Conservation (phyloP, 1,139 yeast genomes). For the Eremothecium coryli region DNA sequence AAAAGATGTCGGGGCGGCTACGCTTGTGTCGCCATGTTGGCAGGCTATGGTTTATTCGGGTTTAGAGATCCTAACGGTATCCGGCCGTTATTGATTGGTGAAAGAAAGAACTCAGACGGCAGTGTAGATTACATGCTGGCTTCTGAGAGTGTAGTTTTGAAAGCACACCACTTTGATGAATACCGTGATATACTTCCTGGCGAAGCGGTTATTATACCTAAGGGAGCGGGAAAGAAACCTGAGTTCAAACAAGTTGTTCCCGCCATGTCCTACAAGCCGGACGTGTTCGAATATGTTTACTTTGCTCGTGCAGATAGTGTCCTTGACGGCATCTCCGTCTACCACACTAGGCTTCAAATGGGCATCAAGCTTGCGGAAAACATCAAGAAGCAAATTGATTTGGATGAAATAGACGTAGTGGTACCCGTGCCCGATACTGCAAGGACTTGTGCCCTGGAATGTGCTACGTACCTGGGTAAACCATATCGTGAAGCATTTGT, state of each 20-base stretch:
- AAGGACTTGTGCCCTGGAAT: conserved; percentile 85
- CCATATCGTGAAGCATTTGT: conserved; percentile 97
- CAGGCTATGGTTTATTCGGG: conserved; percentile 92
- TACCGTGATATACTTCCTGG: conserved; percentile 87
- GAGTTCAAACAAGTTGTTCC: conserved; percentile 85
- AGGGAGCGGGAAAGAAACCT: conserved; percentile 51
- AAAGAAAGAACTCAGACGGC: conserved; percentile 61
- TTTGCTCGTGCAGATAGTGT: conserved; percentile 97
- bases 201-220: conserved; percentile 89
- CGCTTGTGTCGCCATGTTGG: conserved; percentile 90
- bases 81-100: conserved; percentile 82
- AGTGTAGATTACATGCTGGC: conserved; percentile 88
- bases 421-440: conserved; percentile 98
- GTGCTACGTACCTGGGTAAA: conserved; percentile 69
- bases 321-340: conserved; percentile 89
- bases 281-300: conserved; percentile 92
- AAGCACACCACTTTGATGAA: conserved; percentile 79
- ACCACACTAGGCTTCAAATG: conserved; percentile 88
- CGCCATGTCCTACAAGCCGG: conserved; percentile 76
- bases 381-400: conserved; percentile 42
- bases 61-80: conserved; percentile 97
- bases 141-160: conserved; percentile 87
- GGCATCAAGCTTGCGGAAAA: conserved; percentile 80
- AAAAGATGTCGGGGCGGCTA: conserved; percentile 83
- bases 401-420: conserved; percentile 77